phyloP scores from a whole-genome alignment of 805 yeast species.

The Saturnispora saitoi region DNA sequence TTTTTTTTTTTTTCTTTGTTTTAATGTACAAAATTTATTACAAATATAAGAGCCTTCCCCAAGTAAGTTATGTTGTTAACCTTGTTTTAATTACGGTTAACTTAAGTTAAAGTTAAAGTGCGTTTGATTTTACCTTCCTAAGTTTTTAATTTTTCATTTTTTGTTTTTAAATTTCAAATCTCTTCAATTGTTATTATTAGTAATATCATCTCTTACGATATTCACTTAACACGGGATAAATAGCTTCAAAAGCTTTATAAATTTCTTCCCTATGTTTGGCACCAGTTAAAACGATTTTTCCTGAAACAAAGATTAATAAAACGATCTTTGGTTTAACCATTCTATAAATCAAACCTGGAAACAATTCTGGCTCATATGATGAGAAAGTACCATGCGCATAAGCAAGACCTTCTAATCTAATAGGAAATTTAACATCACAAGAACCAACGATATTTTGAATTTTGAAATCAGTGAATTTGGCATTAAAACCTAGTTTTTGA shows the following conservation, averaged over 20 bases:
- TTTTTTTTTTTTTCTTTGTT: not conserved
- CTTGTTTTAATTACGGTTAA: too few relatives aligned
- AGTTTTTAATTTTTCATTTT: not conserved
- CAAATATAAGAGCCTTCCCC: conserved; percentile 1
- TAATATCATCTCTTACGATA: conserved; percentile 57
- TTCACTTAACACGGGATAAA: conserved; percentile 96
- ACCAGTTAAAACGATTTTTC: conserved; percentile 96
- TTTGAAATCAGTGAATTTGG: conserved; percentile 95
- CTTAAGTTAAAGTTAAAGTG: too few relatives aligned
- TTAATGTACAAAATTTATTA: not conserved
- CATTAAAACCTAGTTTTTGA: conserved; percentile 95
- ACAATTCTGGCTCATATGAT: conserved; percentile 94
- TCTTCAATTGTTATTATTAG: not conserved
- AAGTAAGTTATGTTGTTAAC: not conserved
- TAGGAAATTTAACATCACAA: conserved; percentile 97
- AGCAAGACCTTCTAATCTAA: conserved; percentile 93
- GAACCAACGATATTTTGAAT: conserved; percentile 98
- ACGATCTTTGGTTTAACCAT: conserved; percentile 99
- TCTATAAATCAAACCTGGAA: conserved; percentile 97
- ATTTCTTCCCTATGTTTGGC: conserved; percentile 98
- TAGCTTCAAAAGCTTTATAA: conserved; percentile 96
- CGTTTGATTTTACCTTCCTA: not conserved
- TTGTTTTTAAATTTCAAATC: not conserved
- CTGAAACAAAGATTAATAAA: conserved; percentile 88
- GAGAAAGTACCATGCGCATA: conserved; percentile 98